Base-by-base conservation (phyloP, 345 rosid genomes). In the Salix exigua region DNA sequence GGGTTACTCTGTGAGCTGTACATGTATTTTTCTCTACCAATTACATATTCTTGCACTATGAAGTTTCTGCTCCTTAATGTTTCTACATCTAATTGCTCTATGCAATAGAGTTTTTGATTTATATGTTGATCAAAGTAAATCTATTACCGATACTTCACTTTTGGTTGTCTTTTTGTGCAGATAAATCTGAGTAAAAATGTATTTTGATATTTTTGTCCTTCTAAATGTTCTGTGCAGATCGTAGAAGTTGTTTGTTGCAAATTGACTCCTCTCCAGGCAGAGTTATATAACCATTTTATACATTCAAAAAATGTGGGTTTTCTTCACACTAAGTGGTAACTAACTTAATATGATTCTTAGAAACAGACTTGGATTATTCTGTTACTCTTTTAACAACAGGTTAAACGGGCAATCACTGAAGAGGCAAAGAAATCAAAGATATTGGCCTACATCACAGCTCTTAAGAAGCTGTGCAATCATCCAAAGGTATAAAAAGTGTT, bases 391-490 rank as follows among this genome's bases (percentile, higher is more conserved):
- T 50, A 50, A 71, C 64, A 78, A 70, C 91, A 96, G 99, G 94
- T 96, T 76, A 91, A 93, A 82, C 85, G 82, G 73, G 98, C 90
- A 73, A 88, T 96, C 60, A 83, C 88, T 37, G 98, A 91, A 75
- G 96, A 92, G 80, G 75, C 85, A 82, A 96, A 93, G 82, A 88
- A 89, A 78, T 88, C 97, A n/a, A 93, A 88, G 88, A 94, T 96
- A 71, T 86, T 96, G 88, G 99, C 98, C 71, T 93, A 91, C 84
- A 93, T 96, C 73, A 96, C 99, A 71, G 98, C 97, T 81, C 99
- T 96, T 66, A 96, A 96, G 88, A 96, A 96, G 92, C 96, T 96
- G 76, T 93, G 99, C 88, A 96, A 96, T 82, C 99, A 96, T 88
- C 99, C 99, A 66, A 96, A 96, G 97, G 99, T 96, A 79, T 62